phyloP scores from a whole-genome alignment of 345 rosid species.

The Linum tenue region DNA sequence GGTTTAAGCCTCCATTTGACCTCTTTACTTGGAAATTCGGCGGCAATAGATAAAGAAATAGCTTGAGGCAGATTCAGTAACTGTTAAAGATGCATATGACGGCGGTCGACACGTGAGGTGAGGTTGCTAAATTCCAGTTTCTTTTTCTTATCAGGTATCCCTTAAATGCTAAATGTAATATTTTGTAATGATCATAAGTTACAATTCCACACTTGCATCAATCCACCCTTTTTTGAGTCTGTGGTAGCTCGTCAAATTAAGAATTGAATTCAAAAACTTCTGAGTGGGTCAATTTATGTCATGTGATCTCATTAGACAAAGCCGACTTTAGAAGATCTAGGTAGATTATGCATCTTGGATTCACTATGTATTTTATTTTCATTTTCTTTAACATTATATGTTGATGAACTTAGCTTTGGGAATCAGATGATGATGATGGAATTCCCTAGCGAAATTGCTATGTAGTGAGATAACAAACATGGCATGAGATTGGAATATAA shows the following conservation, averaged over 20 bases:
- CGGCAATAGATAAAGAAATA: constrained; percentile 63
- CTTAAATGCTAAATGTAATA: not conserved
- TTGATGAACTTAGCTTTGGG: not conserved
- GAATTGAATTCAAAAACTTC: not conserved
- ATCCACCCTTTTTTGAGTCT: not conserved
- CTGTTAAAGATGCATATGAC: constrained; percentile 81
- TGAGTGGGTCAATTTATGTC: not conserved
- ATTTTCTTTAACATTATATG: not conserved
- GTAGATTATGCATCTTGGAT: not conserved
- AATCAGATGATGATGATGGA: not conserved
- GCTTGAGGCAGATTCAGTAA: constrained; percentile 65
- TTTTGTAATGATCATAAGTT: not conserved
- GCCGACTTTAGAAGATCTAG: not conserved
- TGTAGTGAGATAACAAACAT: no score
- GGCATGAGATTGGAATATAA: no score
- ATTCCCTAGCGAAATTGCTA: not conserved
- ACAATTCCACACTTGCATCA: not conserved
- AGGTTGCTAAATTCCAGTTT: not conserved
- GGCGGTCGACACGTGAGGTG: constrained; percentile 95
- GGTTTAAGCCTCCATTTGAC: no score
- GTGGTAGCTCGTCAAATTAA: not conserved
- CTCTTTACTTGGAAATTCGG: not conserved
- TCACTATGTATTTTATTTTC: not conserved
- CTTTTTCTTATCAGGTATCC: not conserved
- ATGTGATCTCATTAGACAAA: no score